phyloP scores from a whole-genome alignment of 139 green algal species.

The Trebouxia sp. region DNA sequence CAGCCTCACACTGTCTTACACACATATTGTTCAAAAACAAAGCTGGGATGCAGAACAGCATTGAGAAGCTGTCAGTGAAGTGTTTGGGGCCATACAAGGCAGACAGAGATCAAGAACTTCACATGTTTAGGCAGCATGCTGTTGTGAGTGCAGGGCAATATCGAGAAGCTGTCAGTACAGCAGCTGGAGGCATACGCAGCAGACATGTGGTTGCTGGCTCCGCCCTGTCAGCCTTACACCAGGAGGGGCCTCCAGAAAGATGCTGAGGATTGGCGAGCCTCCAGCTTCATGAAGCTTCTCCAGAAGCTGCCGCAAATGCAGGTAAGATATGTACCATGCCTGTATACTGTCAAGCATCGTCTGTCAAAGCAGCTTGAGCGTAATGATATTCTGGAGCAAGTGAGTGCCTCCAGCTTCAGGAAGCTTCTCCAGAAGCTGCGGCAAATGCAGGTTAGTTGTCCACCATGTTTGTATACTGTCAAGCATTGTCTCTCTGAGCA shows the following conservation, averaged over 20 bases:
- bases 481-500: too few species aligned
- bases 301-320: constrained; percentile 34
- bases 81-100: too few species aligned
- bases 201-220: constrained; percentile 74
- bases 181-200: constrained; percentile 45
- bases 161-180: constrained; percentile 17
- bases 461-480: neutral
- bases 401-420: constrained; percentile 62
- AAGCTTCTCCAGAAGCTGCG: constrained; percentile 51
- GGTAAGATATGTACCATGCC: neutral
- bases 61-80: too few species aligned
- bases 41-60: too few species aligned
- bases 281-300: constrained; percentile 64
- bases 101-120: too few species aligned
- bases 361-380: too few species aligned
- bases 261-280: constrained; percentile 52
- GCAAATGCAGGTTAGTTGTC: constrained; percentile 24
- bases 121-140: neutral
- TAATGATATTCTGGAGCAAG: too few species aligned
- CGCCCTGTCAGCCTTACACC: constrained; percentile 86
- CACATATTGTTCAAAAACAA: too few species aligned
- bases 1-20: too few species aligned
- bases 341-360: neutral
- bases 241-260: constrained; percentile 62
- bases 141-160: neutral